These are phyloP conservation scores for Phytopythium helicoides DNA, from an alignment of 352 stramenopile genomes.

Conservation along the genomic window DNA sequence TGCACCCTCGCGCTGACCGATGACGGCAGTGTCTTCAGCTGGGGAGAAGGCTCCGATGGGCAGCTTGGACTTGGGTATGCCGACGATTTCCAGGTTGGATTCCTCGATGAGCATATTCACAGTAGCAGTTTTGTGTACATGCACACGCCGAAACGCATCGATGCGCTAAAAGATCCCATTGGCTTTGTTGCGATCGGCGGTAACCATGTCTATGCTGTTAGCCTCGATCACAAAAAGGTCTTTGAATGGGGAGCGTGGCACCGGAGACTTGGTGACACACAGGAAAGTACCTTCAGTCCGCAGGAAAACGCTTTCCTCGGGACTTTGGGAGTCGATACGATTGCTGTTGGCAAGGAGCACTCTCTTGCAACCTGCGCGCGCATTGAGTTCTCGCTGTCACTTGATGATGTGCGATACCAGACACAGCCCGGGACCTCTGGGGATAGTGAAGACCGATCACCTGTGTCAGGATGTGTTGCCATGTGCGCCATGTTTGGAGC, in stretches of 20 bases:
- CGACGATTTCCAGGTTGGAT: constrained; percentile 64
- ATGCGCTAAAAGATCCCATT: constrained; percentile 59
- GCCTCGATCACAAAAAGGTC: constrained; percentile 35
- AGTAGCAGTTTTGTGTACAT: constrained; percentile 79
- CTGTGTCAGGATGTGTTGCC: constrained; percentile 24
- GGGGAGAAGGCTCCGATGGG: constrained; percentile 72
- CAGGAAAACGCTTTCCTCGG: constrained; percentile 45
- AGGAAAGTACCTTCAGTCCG: constrained; percentile 56
- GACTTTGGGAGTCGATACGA: constrained; percentile 37
- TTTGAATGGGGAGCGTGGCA: constrained; percentile 76
- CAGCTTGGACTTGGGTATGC: constrained; percentile 65
- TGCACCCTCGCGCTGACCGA: constrained; percentile 69
- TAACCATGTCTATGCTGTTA: constrained; percentile 70
- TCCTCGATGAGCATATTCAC: constrained; percentile 65
- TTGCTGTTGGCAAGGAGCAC: constrained; percentile 60
- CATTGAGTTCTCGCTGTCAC: constrained; percentile 41
- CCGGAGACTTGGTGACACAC: constrained; percentile 34
- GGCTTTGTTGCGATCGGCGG: constrained; percentile 48
- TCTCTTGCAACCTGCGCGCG: constrained; percentile 46
- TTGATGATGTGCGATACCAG: constrained; percentile 32
- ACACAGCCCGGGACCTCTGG: constrained; percentile 3
- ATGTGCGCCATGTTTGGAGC: constrained; percentile 55
- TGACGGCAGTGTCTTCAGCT: constrained; percentile 69
- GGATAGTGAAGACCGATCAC: constrained; percentile 12
- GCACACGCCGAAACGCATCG: constrained; percentile 50